Evolutionary conservation across 371 early-diverging fungal species (phyloP), one percentile per base, ranked within the genome.

Genomic region (Circinella umbellata): DNA sequence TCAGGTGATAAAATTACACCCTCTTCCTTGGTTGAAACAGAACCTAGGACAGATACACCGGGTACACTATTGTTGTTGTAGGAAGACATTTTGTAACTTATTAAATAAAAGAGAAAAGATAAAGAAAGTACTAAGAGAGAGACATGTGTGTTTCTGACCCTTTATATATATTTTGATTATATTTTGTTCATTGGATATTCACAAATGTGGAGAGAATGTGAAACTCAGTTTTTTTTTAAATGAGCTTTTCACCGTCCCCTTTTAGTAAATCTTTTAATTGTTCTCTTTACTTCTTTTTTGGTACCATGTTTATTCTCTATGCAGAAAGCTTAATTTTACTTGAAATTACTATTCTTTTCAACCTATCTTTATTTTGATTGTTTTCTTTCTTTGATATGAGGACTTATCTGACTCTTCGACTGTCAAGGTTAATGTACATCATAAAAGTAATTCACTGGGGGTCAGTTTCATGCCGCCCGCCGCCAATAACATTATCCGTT

Each of bases 1-100:
- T 89, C 90, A 37, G 89, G 89, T 15, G 93, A 83, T 68, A 97
- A 90, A 71, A 96, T 91, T 70, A 87, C 80, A 54, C 86, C 86
- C 63, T 92, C 86, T 15, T 78, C 49, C 49, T 34, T 72, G 18
- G 78, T 69, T 34, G 77, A 81, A 64, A 91, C 89, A 72, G 84
- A 80, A 70, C 86, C 91, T 48, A 92, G 83, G 51, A 92, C 80
- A 57, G 83, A 80, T 55, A 92, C 89, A 60, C 92, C 91, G 59
- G 90, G 80, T 65, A 88, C 86, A 64, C 69, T 27, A 27, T 27
- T 78, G 39, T 73, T 69, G 39, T 71, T 69, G 37, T 72, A 67
- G 14, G 34, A 18, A 61, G 66, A 54, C 65, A 65, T 49, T 20
- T 42, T 51, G 34, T 66, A 63, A 68, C 67, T 67, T 65, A 74